Evolutionary conservation across 345 rosid species (phyloP).

Genomic region (Hibiscus syriacus): DNA sequence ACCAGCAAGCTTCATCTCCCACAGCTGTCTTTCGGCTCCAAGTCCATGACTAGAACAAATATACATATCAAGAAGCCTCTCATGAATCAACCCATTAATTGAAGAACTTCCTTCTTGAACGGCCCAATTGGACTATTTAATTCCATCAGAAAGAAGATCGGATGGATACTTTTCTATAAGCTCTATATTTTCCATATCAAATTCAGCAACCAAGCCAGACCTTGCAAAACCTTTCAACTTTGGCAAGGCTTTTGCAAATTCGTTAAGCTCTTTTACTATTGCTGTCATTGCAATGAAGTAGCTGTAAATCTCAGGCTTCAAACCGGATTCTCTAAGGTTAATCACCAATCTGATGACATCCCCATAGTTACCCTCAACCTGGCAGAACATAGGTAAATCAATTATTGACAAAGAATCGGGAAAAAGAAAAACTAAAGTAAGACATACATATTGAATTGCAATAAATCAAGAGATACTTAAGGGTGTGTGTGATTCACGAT

Average conservation of each 20-base stretch:
- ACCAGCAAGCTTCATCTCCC: conserved; percentile 88
- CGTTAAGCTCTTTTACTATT: conserved; percentile 82
- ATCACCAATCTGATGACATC: conserved; percentile 63
- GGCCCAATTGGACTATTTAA: conserved; percentile 61
- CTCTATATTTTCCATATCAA: conserved; percentile 39
- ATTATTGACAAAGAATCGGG: background rate
- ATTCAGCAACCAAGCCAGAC: conserved; percentile 49
- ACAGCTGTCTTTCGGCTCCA: conserved; percentile 81
- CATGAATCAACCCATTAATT: conserved; percentile 58
- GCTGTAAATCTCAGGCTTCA: conserved; percentile 80
- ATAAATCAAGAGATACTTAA: background rate
- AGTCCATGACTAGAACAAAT: conserved; percentile 77
- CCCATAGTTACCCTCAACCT: conserved; percentile 82
- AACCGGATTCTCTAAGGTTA: conserved; percentile 53
- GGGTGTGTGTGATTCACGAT: too few relatives aligned
- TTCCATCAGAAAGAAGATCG: conserved; percentile 56
- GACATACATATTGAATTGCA: background rate
- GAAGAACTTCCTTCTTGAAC: conserved; percentile 54
- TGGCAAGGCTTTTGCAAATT: conserved; percentile 62
- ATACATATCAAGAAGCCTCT: conserved; percentile 88
- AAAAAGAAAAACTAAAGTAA: background rate
- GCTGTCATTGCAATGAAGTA: conserved; percentile 91
- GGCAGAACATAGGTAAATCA: conserved; percentile 6
- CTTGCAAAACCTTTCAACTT: conserved; percentile 57
- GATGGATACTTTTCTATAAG: conserved; percentile 67